Evolutionary conservation across 2,329 filamentous ascomycete genomes (phyloP).

Genomic region (Phialemoniopsis sp.): DNA sequence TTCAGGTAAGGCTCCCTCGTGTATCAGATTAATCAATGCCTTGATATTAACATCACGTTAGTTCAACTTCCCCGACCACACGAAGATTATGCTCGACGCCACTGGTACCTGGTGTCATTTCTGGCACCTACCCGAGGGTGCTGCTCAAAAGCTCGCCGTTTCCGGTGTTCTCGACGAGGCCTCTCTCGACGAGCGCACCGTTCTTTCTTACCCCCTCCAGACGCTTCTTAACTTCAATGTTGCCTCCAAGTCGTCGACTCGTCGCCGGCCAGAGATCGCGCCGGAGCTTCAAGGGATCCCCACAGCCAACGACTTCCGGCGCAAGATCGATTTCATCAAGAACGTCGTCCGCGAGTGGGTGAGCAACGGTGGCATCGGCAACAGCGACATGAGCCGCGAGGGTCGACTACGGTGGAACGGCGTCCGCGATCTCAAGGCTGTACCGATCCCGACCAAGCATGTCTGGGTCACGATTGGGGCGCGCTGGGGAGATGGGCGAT

Average conservation of each 20-base stretch:
- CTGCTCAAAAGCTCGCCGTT: slow-evolving; percentile 59
- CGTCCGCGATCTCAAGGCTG: slow-evolving; percentile 48
- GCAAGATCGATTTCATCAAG: slow-evolving; percentile 71
- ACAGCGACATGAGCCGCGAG: slow-evolving; percentile 54
- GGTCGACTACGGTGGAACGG: slow-evolving; percentile 55
- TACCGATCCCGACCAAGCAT: slow-evolving; percentile 52
- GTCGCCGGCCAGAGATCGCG: slow-evolving; percentile 57
- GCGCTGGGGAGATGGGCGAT: slow-evolving; percentile 52
- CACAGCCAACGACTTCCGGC: slow-evolving; percentile 66
- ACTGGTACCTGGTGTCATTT: slow-evolving; percentile 75
- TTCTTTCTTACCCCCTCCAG: slow-evolving; percentile 68
- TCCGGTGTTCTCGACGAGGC: slow-evolving; percentile 66
- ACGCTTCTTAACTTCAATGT: slow-evolving; percentile 65
- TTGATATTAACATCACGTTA: slow-evolving; percentile 21
- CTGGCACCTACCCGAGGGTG: slow-evolving; percentile 70
- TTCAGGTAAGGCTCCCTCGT: slow-evolving; percentile 64
- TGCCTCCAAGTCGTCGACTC: slow-evolving; percentile 40
- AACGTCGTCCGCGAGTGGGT: slow-evolving; percentile 69
- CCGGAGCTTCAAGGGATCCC: slow-evolving; percentile 61
- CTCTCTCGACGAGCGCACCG: slow-evolving; percentile 66
- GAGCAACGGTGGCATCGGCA: slow-evolving; percentile 64
- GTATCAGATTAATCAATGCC: background rate
- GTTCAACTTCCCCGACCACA: slow-evolving; percentile 88
- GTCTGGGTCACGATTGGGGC: slow-evolving; percentile 68
- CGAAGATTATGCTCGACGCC: slow-evolving; percentile 74